phyloP scores from a whole-genome alignment of 345 rosid genomes.

The Ailanthus altissimus region DNA sequence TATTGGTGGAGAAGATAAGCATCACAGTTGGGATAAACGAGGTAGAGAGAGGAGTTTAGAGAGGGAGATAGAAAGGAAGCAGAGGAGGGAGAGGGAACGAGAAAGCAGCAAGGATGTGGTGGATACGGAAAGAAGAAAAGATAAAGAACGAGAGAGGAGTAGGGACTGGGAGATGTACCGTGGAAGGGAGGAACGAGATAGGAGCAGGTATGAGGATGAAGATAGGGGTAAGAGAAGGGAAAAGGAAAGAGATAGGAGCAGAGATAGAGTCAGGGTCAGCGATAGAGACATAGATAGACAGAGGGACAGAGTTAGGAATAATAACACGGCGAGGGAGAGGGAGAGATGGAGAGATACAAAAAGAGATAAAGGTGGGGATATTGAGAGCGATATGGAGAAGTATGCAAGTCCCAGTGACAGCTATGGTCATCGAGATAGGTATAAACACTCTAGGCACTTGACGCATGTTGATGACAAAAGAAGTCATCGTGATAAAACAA shows the following conservation, averaged over 20 bases:
- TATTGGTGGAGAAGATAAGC: conserved; percentile 38
- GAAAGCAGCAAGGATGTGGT: conserved; percentile 16
- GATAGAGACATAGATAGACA: conserved; percentile 42
- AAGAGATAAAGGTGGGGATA: conserved; percentile 47
- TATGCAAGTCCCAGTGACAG: conserved; percentile 33
- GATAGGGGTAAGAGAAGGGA: conserved; percentile 44
- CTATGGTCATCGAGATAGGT: conserved; percentile 32
- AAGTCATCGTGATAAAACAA: conserved; percentile 30
- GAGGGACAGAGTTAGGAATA: conserved; percentile 37
- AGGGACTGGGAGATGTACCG: conserved; percentile 38
- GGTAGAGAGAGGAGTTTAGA: conserved; percentile 34
- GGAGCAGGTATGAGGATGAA: conserved; percentile 42
- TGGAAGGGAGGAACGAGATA: conserved; percentile 43
- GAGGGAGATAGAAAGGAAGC: conserved; percentile 25
- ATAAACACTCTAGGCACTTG: conserved; percentile 33
- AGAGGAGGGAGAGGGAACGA: conserved; percentile 17
- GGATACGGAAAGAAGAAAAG: conserved; percentile 27
- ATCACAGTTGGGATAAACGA: conserved; percentile 37
- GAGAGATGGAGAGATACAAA: conserved; percentile 42
- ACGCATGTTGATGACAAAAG: conserved; percentile 32
- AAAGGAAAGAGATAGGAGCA: conserved; percentile 43
- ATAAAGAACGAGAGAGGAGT: conserved; percentile 32
- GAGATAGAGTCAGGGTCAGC: conserved; percentile 42
- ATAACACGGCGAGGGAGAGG: conserved; percentile 24
- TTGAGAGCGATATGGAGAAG: conserved; percentile 39